Base-by-base conservation (phyloP, 2,329 filamentous ascomycete genomes). In the Lachnellula suecica region DNA sequence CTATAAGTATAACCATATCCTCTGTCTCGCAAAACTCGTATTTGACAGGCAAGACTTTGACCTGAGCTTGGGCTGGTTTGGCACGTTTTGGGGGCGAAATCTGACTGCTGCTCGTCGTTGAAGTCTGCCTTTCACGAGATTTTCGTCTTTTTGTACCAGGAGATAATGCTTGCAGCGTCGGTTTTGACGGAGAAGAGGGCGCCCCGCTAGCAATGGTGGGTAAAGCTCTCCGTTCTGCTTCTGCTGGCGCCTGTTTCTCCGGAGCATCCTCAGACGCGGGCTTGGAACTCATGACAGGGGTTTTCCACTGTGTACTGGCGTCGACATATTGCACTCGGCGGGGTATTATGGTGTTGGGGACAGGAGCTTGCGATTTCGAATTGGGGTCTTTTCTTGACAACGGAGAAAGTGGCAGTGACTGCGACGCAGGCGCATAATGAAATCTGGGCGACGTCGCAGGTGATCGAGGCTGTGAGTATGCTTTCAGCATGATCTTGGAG, bases 1-100 rank as follows among this genome's bases (percentile, higher is more conserved):
- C 85, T 60, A 99, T 94, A 55, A 99, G 75, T 38, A 93, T 79
- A 24, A 96, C 94, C 67, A 99, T 82, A 68, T 97, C 92, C 64
- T 91, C 88, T 8, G 89, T 83, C 35, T 87, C 78, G 68, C 90
- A 96, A 10, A 84, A 75, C 70, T 96, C 91, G 70, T 99, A 99
- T 63, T 80, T 79, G 54, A 80, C 71, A 1, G 94, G 88, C 66
- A 94, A 65, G 8, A 79, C 62, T 65, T 84, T 87, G 37, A 79
- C 73, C 7, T 79, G 75, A 6, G 69, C 71, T 13, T 72, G 69
- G 41, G 78, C 78, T 29, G 77, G 74, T 58, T 74, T 79, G 25
- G 75, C 68, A 40, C 83, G 77, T 66, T 87, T 87, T 5, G 78
- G 51, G 9, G 52, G 52, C 10, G 53, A 47, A 13, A 49, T 51